Conservation (phyloP, 108 stramenopile genomes). For the Hondaea fermentalgiana region DNA sequence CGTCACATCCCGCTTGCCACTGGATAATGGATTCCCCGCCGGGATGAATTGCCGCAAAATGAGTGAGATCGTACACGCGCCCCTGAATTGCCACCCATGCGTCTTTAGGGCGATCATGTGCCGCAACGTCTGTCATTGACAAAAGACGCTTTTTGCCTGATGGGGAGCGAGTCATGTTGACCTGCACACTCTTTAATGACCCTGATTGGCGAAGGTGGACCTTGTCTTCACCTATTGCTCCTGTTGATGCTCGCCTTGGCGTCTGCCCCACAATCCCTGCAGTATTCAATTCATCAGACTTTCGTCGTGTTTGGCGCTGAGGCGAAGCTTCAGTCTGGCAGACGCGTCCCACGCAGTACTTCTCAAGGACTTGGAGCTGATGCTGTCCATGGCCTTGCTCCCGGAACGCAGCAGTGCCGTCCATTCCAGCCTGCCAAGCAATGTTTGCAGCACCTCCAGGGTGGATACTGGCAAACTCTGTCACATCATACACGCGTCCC, state of each 20-base stretch:
- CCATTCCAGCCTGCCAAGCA: constrained; percentile 75
- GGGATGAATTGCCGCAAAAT: constrained; percentile 87
- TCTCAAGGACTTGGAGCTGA: background rate
- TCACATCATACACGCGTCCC: constrained; percentile 93
- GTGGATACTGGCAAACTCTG: constrained; percentile 87
- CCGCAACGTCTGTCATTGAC: background rate
- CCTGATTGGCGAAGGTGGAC: too few relatives aligned
- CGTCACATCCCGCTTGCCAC: constrained; percentile 77
- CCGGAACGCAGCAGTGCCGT: constrained; percentile 43
- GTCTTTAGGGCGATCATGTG: background rate
- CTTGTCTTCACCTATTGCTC: too few relatives aligned
- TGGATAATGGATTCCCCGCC: constrained; percentile 88
- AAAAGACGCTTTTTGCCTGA: background rate
- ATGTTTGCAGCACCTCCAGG: constrained; percentile 91
- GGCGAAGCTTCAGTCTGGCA: background rate
- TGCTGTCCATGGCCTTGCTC: background rate
- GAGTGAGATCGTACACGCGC: constrained; percentile 89
- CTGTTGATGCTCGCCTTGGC: too few relatives aligned
- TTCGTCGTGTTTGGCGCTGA: background rate
- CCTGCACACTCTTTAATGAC: background rate
- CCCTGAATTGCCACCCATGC: background rate
- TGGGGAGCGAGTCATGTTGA: background rate
- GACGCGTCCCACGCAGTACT: background rate
- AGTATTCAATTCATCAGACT: background rate
- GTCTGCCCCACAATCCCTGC: too few relatives aligned